Evolutionary conservation across 257 asterid genomes (phyloP), one percentile per base, ranked within the genome.

Genomic region (Forsythia viridissima): DNA sequence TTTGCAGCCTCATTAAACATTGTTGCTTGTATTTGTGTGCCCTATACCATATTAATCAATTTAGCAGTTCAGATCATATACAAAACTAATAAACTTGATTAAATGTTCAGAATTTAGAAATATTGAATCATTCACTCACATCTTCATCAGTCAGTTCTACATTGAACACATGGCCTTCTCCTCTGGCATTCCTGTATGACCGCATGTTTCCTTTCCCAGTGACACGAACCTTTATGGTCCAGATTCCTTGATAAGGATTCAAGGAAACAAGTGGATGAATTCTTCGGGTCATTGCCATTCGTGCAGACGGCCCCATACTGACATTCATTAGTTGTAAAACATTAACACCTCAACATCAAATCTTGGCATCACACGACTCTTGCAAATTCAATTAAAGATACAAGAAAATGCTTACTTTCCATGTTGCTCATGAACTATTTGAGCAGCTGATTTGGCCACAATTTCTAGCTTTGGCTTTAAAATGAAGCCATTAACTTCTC

Each of bases 21-120:
- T 8, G 98, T 96, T 78, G 99, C 99, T 88, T 92, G 98, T 42
- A 96, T 96, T 92, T 96, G 97, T 10, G 99, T 93, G 15, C 99
- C 98, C 99, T 96, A 83, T 66, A 88, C 37, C 71, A 75, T 6
- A 79, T 8, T 9, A 37, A 77, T 16, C 43, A 84, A 55, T 15
- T 16, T 8, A 6, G 70, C 42, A 20, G 30, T 3, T 76, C 80
- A 59, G 24, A 66, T 18, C 81, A 39, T 6, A 13, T 10, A 11
- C 0, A 6, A 7, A 68, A 30, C 38, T 8, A 48, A 42, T 41
- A 16, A 43, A 71, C 15, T 6, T 38, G 5, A 0, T 24, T 24
- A 24, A 24, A 24, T 24, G 24, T 24, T 24, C 24, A 24, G 30
- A 66, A 41, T n/a, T 3, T 37, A 13, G 52, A 34, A 11, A 44